Evolutionary conservation across 2,329 filamentous ascomycete species (phyloP).

Genomic region (Colletotrichum liriopes): DNA sequence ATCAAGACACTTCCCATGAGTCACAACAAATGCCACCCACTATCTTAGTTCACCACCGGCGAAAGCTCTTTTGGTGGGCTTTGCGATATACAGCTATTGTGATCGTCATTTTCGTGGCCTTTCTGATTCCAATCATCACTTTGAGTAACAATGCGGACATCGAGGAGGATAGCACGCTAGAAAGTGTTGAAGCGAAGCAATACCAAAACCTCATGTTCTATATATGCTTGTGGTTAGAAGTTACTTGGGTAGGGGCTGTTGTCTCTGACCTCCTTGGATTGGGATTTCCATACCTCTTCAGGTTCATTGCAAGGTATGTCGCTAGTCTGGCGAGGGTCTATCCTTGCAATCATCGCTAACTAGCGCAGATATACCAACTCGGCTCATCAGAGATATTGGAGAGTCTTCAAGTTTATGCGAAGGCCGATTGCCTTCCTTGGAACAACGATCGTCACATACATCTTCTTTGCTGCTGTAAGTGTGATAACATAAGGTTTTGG

Average conservation of each 20-base stretch:
- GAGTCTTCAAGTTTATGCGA: constrained; percentile 46
- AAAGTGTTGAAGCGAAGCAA: constrained; percentile 34
- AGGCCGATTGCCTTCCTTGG: constrained; percentile 46
- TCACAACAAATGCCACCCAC: not conserved
- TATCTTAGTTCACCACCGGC: constrained; percentile 5
- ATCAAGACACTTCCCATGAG: not conserved
- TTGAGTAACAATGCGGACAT: constrained; percentile 42
- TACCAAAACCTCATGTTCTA: constrained; percentile 45
- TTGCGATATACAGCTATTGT: constrained; percentile 44
- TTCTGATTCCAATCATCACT: constrained; percentile 45
- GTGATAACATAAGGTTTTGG: too few relatives aligned
- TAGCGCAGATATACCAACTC: constrained; percentile 48
- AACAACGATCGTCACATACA: constrained; percentile 36
- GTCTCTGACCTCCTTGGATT: constrained; percentile 43
- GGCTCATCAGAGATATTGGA: constrained; percentile 49
- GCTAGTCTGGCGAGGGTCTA: not conserved
- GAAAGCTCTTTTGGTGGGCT: constrained; percentile 40
- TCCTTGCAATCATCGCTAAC: not conserved
- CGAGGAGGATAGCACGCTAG: constrained; percentile 18
- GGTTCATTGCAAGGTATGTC: constrained; percentile 47
- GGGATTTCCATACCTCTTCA: constrained; percentile 47
- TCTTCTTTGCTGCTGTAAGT: constrained; percentile 43
- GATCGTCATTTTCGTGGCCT: constrained; percentile 39
- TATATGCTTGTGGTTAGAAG: constrained; percentile 45
- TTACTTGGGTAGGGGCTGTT: constrained; percentile 46